phyloP scores from a whole-genome alignment of 345 rosid species.

The Pugionium cornutum region DNA sequence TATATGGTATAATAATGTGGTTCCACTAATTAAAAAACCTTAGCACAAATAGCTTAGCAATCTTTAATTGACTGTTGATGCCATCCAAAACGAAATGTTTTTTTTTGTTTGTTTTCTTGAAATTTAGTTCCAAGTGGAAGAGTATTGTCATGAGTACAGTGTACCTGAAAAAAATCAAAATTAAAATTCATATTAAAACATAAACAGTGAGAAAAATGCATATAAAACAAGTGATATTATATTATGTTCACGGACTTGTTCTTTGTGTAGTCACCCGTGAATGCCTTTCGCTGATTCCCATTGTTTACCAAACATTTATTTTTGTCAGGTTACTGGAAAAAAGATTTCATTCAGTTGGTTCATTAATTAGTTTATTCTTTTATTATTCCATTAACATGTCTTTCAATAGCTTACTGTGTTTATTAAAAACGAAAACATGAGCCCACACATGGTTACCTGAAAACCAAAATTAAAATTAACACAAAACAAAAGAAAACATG shows the following conservation, averaged over 20 bases:
- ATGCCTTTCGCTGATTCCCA: slow-evolving; percentile 9
- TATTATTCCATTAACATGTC: neutral
- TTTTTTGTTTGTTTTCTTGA: slow-evolving; percentile 23
- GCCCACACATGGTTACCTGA: too few species aligned
- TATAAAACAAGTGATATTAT: neutral
- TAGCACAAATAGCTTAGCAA: too few species aligned
- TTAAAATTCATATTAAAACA: too few species aligned
- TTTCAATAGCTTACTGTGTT: too few species aligned
- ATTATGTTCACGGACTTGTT: slow-evolving; percentile 35
- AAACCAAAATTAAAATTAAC: too few species aligned
- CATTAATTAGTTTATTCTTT: neutral
- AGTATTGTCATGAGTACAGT: slow-evolving; percentile 11
- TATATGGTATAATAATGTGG: too few species aligned
- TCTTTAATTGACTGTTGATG: neutral
- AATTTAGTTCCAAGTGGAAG: slow-evolving; percentile 31
- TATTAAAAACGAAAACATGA: too few species aligned
- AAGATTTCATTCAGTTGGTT: neutral
- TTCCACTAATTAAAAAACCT: too few species aligned
- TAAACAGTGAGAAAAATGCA: neutral
- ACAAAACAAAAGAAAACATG: too few species aligned
- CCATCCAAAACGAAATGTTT: slow-evolving; percentile 13
- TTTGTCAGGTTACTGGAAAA: slow-evolving; percentile 1
- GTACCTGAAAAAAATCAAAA: neutral
- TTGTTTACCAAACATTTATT: slow-evolving; percentile 4
- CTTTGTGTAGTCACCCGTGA: slow-evolving; percentile 31